Evolutionary conservation across 164 flowering plant species (phyloP).

Genomic region (Pachysandra terminalis): DNA sequence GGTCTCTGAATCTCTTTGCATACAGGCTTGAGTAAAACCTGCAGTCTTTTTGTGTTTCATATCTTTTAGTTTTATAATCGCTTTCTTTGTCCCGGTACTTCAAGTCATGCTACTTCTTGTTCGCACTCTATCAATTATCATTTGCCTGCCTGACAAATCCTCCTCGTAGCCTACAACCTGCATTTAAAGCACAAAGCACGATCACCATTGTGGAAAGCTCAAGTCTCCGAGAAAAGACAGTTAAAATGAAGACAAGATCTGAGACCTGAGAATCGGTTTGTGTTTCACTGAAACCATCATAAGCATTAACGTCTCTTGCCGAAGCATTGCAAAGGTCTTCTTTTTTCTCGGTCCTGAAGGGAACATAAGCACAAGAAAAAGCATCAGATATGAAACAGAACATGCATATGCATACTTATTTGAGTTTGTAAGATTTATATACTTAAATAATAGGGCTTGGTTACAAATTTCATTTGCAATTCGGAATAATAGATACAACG

Average conservation of each 20-base stretch:
- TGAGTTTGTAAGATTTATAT: not conserved
- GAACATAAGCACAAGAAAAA: not conserved
- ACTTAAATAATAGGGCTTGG: too few species aligned
- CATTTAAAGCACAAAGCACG: conserved; percentile 20
- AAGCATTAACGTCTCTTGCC: conserved; percentile 27
- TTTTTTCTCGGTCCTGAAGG: conserved; percentile 47
- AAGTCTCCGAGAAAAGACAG: not conserved
- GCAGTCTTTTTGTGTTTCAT: not conserved
- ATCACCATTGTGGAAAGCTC: not conserved
- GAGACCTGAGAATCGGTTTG: conserved; percentile 96
- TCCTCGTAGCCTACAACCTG: conserved; percentile 96
- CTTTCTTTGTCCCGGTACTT: conserved; percentile 6
- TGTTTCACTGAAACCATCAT: conserved; percentile 87
- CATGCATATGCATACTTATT: not conserved
- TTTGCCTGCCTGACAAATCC: conserved; percentile 89
- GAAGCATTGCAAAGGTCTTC: conserved; percentile 34
- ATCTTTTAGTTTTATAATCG: not conserved
- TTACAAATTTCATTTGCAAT: too few species aligned
- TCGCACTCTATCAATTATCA: conserved; percentile 83
- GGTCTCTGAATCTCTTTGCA: not conserved
- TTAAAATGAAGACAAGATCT: not conserved
- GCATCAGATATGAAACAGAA: not conserved
- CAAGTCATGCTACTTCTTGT: conserved; percentile 61
- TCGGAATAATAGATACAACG: too few species aligned
- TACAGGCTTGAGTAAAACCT: not conserved